phyloP scores from a whole-genome alignment of 495 filamentous ascomycete species.

The Tuber aestivum region DNA sequence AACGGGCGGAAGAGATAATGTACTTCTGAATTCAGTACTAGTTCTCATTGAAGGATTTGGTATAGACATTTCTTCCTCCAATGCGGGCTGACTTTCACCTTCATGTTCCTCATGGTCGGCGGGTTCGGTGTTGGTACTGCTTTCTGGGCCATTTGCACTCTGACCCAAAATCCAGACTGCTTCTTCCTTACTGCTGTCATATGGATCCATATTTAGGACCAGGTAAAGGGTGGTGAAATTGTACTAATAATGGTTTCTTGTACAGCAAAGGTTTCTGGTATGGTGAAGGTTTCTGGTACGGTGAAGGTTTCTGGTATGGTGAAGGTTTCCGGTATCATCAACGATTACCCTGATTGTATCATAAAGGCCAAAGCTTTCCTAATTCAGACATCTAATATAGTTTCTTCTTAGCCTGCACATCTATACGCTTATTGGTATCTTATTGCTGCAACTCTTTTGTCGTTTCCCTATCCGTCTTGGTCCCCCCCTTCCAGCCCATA shows the following conservation, averaged over 20 bases:
- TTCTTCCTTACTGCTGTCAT: not conserved
- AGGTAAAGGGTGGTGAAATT: not conserved
- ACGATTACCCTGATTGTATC: not conserved
- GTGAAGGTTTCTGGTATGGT: too few relatives aligned
- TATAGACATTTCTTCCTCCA: not conserved
- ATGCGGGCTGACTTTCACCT: not conserved
- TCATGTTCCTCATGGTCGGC: not conserved
- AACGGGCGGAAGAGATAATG: not conserved
- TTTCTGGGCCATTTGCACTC: not conserved
- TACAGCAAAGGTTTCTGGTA: too few relatives aligned
- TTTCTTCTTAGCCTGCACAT: not conserved
- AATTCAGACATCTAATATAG: not conserved
- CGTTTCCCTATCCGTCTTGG: not conserved
- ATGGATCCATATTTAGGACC: not conserved
- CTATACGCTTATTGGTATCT: constrained; percentile 1
- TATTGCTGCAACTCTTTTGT: not conserved
- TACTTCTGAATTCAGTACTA: not conserved
- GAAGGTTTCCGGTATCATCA: not conserved
- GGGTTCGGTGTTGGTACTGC: not conserved
- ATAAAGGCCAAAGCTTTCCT: not conserved
- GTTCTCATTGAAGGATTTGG: not conserved
- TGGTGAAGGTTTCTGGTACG: not conserved
- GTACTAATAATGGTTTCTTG: not conserved
- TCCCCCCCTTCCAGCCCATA: not conserved
- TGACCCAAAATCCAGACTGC: not conserved